A percentile compares a stretch with the other conserved stretches of the same genome.
Conservation (phyloP, 352 stramenopile genomes). For the Phytophthora agathidicida region DNA sequence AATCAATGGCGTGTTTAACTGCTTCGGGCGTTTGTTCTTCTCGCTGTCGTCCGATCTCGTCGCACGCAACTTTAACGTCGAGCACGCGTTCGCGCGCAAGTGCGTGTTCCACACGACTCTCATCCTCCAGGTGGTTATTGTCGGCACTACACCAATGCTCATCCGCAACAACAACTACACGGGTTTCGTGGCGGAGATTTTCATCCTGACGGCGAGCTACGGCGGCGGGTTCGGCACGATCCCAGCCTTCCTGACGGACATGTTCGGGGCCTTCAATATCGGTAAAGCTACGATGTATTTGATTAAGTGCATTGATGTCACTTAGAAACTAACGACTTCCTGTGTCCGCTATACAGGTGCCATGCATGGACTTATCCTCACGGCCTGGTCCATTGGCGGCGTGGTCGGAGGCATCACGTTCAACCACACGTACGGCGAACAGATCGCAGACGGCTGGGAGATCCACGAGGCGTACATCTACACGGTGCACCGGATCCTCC, state of each 20-base stretch:
- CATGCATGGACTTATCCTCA: constrained; percentile 79
- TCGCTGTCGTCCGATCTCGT: constrained; percentile 48
- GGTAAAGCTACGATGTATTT: too few species aligned
- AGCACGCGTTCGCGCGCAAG: constrained; percentile 52
- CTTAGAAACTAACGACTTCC: too few species aligned
- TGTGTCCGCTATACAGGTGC: too few species aligned
- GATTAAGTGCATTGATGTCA: too few species aligned
- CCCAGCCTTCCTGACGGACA: constrained; percentile 76
- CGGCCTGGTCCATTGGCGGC: constrained; percentile 76
- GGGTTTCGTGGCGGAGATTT: constrained; percentile 61
- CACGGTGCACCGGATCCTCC: constrained; percentile 71
- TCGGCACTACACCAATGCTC: constrained; percentile 59
- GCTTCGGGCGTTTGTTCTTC: constrained; percentile 46
- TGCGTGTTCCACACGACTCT: constrained; percentile 67
- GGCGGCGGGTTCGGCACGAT: constrained; percentile 77
- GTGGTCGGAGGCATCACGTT: constrained; percentile 77
- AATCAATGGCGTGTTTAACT: constrained; percentile 65
- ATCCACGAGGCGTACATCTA: constrained; percentile 62
- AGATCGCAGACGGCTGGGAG: constrained; percentile 38
- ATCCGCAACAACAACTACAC: constrained; percentile 64
- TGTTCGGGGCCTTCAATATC: constrained; percentile 87
- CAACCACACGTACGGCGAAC: constrained; percentile 58
- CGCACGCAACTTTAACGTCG: constrained; percentile 43
- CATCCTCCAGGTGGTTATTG: constrained; percentile 60
- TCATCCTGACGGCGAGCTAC: constrained; percentile 75